Percentiles rank a stretch among this genome's conserved stretches.
Evolutionary conservation across 768 basidiomycete species (phyloP).

Genomic region (Boletus fagicola): DNA sequence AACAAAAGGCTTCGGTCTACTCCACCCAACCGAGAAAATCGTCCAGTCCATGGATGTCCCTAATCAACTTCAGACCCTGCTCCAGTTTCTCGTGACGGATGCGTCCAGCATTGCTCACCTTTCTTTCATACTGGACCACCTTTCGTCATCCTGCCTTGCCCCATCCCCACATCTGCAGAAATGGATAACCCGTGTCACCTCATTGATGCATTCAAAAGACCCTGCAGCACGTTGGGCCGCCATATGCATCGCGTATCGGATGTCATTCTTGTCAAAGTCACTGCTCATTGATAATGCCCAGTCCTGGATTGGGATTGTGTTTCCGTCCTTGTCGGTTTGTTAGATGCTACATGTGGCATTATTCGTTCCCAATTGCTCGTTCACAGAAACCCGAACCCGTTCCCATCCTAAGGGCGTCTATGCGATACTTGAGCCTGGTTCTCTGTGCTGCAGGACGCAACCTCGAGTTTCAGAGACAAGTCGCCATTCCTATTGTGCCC

Average conservation of each 20-base stretch:
- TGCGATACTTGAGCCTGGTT: slow-evolving; percentile 61
- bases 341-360: slow-evolving; percentile 17
- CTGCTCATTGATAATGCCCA: slow-evolving; percentile 70
- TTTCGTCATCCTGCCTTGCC: slow-evolving; percentile 50
- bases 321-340: slow-evolving; percentile 73
- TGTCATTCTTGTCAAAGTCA: slow-evolving; percentile 53
- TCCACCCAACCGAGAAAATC: background rate
- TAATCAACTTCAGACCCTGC: slow-evolving; percentile 58
- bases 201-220: slow-evolving; percentile 76
- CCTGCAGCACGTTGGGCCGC: slow-evolving; percentile 79
- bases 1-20: slow-evolving; percentile 14
- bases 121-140: slow-evolving; percentile 54
- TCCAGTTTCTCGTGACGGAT: slow-evolving; percentile 73
- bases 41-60: slow-evolving; percentile 39
- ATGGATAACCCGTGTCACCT: slow-evolving; percentile 73
- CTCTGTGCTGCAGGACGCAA: slow-evolving; percentile 58
- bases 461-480: slow-evolving; percentile 82
- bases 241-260: slow-evolving; percentile 68
- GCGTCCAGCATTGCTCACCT: slow-evolving; percentile 55
- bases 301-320: slow-evolving; percentile 63
- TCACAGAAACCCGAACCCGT: slow-evolving; percentile 65
- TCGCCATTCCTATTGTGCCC: slow-evolving; percentile 65
- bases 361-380: slow-evolving; percentile 15
- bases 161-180: slow-evolving; percentile 69
- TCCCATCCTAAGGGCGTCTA: slow-evolving; percentile 58